phyloP scores from a whole-genome alignment of 1,139 yeast genomes.

The Protomyces inundatus region DNA sequence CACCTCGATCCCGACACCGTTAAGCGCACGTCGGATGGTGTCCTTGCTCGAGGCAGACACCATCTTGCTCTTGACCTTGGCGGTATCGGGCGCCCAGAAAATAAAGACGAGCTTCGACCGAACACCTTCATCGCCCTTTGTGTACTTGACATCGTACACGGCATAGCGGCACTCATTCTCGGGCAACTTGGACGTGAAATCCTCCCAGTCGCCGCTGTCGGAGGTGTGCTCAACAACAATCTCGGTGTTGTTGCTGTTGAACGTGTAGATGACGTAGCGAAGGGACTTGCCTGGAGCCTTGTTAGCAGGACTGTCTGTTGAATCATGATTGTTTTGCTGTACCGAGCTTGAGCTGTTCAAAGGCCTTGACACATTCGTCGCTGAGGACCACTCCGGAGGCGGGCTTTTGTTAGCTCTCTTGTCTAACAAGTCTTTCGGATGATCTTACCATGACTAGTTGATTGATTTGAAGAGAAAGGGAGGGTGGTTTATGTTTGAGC shows the following conservation, averaged over 20 bases:
- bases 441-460: too few species aligned
- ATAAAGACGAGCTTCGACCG: constrained; percentile 38
- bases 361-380: constrained; percentile 87
- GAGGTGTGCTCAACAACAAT: constrained; percentile 86
- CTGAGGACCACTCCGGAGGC: constrained; percentile 75
- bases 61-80: constrained; percentile 89
- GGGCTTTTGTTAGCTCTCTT: constrained; percentile 11
- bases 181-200: constrained; percentile 79
- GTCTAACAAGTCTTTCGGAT: not conserved
- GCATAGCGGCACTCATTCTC: constrained; percentile 97
- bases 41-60: constrained; percentile 96
- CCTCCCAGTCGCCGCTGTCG: constrained; percentile 65
- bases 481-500: too few species aligned
- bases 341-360: constrained; percentile 87
- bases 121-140: constrained; percentile 87
- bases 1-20: constrained; percentile 87
- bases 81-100: constrained; percentile 89
- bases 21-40: constrained; percentile 93
- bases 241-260: constrained; percentile 81
- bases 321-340: not conserved
- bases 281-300: constrained; percentile 49
- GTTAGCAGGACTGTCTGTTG: not conserved
- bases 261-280: constrained; percentile 73
- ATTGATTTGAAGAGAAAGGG: too few species aligned
- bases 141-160: constrained; percentile 92